phyloP scores from a whole-genome alignment of 352 stramenopile species.

The Pythium vanterpoolii region DNA sequence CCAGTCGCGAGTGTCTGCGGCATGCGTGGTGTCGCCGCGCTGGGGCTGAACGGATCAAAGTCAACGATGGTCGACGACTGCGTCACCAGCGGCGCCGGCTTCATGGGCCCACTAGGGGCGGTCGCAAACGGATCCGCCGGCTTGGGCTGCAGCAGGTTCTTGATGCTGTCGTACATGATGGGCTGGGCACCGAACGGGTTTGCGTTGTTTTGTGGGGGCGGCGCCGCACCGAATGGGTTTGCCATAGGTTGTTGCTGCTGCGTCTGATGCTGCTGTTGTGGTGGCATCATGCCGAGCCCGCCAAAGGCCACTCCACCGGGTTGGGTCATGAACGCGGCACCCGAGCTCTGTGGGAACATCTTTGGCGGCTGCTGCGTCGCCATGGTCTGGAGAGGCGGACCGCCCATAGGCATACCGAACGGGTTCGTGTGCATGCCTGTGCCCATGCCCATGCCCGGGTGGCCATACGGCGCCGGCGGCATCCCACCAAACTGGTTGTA shows the following conservation, averaged over 20 bases:
- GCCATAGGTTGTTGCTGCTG: background rate
- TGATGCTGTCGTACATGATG: constrained; percentile 61
- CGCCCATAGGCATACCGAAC: constrained; percentile 18
- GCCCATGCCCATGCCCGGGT: background rate
- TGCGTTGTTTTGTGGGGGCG: constrained; percentile 13
- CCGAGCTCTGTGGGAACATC: constrained; percentile 18
- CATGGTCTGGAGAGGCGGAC: constrained; percentile 25
- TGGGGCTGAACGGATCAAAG: constrained; percentile 72
- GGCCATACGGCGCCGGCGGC: constrained; percentile 34
- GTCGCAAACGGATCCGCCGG: constrained; percentile 48
- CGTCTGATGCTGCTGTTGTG: constrained; percentile 20
- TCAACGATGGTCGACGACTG: constrained; percentile 55
- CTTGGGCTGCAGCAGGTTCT: constrained; percentile 47
- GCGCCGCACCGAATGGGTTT: constrained; percentile 14
- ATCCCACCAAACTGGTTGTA: constrained; percentile 27
- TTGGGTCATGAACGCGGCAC: constrained; percentile 66
- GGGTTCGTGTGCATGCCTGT: constrained; percentile 14
- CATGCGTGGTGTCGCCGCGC: constrained; percentile 42
- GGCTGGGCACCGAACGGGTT: constrained; percentile 43
- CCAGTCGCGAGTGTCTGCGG: constrained; percentile 32
- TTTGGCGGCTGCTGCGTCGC: constrained; percentile 18
- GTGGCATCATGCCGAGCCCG: constrained; percentile 30
- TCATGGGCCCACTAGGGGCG: background rate
- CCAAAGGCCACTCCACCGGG: constrained; percentile 40
- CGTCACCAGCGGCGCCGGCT: constrained; percentile 23